Evolutionary conservation across 2,329 filamentous ascomycete species (phyloP).

Genomic region (Phyllosticta ampelicida): DNA sequence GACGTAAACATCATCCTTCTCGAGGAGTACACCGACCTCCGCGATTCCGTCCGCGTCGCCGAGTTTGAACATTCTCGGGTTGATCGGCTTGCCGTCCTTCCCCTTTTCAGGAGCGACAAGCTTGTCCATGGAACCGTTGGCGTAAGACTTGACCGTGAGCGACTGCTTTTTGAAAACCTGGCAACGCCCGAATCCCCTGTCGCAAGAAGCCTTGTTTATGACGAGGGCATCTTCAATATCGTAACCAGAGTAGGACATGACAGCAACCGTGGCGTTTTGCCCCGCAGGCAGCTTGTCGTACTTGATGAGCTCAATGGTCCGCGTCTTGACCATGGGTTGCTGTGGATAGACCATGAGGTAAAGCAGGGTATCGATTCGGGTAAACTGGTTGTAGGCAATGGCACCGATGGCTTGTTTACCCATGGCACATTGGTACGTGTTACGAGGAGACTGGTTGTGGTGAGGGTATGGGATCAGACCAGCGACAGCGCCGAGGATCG

Average conservation of each 20-base stretch:
- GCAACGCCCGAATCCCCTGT: conserved; percentile 89
- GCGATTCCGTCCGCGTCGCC: conserved; percentile 74
- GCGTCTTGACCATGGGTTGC: conserved; percentile 91
- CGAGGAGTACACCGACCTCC: conserved; percentile 70
- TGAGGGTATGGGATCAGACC: conserved; percentile 96
- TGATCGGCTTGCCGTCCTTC: conserved; percentile 46
- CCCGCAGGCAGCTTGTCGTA: conserved; percentile 96
- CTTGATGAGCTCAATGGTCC: conserved; percentile 91
- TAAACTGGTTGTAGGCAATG: conserved; percentile 96
- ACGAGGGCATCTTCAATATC: conserved; percentile 98
- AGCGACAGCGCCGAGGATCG: conserved; percentile 86
- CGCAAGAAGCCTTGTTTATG: conserved; percentile 89
- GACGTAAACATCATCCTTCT: conserved; percentile 73
- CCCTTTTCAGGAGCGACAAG: conserved; percentile 44
- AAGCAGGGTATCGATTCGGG: conserved; percentile 87
- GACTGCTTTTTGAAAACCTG: conserved; percentile 97
- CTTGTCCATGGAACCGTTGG: conserved; percentile 59
- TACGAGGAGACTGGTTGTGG: conserved; percentile 96
- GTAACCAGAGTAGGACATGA: conserved; percentile 99
- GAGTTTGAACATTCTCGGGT: conserved; percentile 53
- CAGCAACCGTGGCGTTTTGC: conserved; percentile 92
- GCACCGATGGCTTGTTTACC: conserved; percentile 99
- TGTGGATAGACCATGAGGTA: conserved; percentile 98
- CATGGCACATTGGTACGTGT: conserved; percentile 99
- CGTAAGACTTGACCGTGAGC: conserved; percentile 76